A percentile compares a stretch with the other conserved stretches of the same genome.
These are phyloP conservation scores for Chlorella sp. DNA, from an alignment of 139 green algal genomes.

Conservation along the genomic window DNA sequence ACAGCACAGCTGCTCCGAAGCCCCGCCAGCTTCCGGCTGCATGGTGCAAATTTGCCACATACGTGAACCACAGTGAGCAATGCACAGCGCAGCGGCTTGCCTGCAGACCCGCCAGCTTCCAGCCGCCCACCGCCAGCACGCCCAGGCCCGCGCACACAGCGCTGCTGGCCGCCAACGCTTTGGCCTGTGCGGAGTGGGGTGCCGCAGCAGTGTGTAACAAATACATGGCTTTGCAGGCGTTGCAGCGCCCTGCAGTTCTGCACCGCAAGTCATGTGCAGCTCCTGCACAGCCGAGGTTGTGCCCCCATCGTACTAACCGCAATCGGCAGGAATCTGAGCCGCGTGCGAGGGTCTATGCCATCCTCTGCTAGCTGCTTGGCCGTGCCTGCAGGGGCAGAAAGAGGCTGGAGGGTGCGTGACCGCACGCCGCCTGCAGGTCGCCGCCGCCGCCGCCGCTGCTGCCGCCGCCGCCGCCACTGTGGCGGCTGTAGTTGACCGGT, in stretches of 20 bases:
- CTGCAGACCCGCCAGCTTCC: conserved; percentile 34
- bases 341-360: conserved; percentile 44
- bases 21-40: too few relatives aligned
- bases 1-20: too few relatives aligned
- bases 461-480: not conserved
- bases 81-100: too few relatives aligned
- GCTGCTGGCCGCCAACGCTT: conserved; percentile 42
- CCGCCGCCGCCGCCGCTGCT: not conserved
- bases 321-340: conserved; percentile 48
- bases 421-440: not conserved
- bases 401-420: not conserved
- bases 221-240: too few relatives aligned
- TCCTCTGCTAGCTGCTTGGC: conserved; percentile 56
- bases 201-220: too few relatives aligned
- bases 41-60: too few relatives aligned
- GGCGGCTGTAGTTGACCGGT: not conserved
- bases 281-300: too few relatives aligned
- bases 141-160: conserved; percentile 31
- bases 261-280: too few relatives aligned
- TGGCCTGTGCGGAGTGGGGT: conserved; percentile 28
- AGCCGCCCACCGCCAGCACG: conserved; percentile 13
- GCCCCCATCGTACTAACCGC: too few relatives aligned
- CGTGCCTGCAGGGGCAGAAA: conserved; percentile 18
- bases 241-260: too few relatives aligned
- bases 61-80: too few relatives aligned